phyloP scores from a whole-genome alignment of 768 basidiomycete genomes.

The Cystofilobasidium bisporidii region DNA sequence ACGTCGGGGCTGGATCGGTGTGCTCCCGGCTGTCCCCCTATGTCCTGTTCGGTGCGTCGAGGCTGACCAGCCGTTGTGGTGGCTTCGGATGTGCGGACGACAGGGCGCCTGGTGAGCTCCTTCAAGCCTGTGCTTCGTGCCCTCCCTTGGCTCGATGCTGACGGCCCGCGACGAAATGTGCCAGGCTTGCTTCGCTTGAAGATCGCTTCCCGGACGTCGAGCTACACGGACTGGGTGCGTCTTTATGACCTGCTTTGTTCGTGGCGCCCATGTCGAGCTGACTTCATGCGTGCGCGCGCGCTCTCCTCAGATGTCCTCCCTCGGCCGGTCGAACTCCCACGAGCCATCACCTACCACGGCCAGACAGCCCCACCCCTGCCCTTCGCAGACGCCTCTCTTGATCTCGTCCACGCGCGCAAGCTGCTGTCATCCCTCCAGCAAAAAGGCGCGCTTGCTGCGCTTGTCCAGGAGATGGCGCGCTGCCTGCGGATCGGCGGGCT shows the following conservation, averaged over 20 bases:
- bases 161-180: neutral
- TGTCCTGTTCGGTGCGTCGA: neutral
- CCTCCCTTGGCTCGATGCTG: neutral
- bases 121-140: neutral
- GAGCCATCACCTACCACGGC: neutral
- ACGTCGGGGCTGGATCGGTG: neutral
- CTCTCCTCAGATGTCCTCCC: neutral
- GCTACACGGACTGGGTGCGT: neutral
- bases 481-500: neutral
- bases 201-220: neutral
- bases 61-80: neutral
- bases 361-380: neutral
- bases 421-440: neutral
- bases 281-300: neutral
- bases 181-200: neutral
- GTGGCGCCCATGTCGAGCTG: neutral
- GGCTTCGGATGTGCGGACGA: neutral
- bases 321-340: neutral
- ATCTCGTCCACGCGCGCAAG: neutral
- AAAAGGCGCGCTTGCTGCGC: neutral
- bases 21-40: neutral
- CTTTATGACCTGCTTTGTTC: neutral
- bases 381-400: neutral
- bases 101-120: slow-evolving; percentile 1
- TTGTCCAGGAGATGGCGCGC: neutral